A percentile compares a stretch with the other conserved stretches of the same genome.
These are phyloP conservation scores for Serendipita sp. DNA, from an alignment of 768 basidiomycete species.

Conservation along the genomic window DNA sequence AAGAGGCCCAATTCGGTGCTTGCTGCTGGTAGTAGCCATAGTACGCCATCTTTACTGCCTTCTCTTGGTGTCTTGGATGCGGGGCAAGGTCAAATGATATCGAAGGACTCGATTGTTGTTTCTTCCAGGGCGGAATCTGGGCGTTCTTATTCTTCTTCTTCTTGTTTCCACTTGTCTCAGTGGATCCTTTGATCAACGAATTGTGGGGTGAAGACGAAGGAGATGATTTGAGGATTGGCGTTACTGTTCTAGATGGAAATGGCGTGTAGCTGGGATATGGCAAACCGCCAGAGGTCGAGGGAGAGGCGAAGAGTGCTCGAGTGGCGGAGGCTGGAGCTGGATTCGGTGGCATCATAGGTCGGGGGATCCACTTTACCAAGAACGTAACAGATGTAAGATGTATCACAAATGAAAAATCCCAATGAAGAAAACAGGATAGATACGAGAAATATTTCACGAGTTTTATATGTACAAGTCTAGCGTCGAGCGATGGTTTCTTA, in stretches of 20 bases:
- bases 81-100: not conserved
- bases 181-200: not conserved
- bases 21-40: slow-evolving; percentile 15
- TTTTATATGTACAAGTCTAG: not conserved
- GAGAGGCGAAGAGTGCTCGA: not conserved
- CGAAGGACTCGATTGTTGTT: not conserved
- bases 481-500: not conserved
- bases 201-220: not conserved
- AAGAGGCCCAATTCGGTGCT: slow-evolving; percentile 12
- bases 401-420: no score
- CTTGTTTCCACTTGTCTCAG: not conserved
- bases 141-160: not conserved
- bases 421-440: not conserved
- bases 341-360: not conserved
- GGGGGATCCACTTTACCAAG: no score
- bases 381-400: no score
- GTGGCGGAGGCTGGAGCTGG: not conserved
- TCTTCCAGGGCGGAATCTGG: slow-evolving; percentile 1
- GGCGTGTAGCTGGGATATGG: slow-evolving; percentile 1
- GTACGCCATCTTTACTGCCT: slow-evolving; percentile 12
- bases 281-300: not conserved
- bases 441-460: not conserved
- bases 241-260: not conserved
- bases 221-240: not conserved
- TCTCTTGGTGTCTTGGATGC: not conserved